Conservation (phyloP, 805 yeast species). For the Ogataea trehalophila region DNA sequence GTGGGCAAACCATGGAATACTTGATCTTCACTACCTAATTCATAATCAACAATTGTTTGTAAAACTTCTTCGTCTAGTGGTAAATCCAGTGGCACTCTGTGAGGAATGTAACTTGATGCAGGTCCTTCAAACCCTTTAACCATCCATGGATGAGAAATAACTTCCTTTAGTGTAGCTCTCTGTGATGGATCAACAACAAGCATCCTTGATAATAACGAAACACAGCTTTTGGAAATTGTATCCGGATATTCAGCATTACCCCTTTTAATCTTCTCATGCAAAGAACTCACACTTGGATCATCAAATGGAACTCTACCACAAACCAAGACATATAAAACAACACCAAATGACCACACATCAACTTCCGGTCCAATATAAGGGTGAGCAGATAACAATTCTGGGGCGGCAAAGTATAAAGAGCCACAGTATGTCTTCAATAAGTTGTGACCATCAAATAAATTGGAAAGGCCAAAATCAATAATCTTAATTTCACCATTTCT, state of each 20-base stretch:
- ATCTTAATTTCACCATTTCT: conserved; percentile 91
- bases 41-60: conserved; percentile 70
- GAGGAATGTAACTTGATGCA: conserved; percentile 69
- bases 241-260: conserved; percentile 91
- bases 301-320: conserved; percentile 99
- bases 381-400: conserved; percentile 86
- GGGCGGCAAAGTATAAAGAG: conserved; percentile 96
- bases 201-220: conserved; percentile 79
- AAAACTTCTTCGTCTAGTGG: conserved; percentile 69
- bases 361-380: conserved; percentile 97
- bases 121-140: conserved; percentile 74
- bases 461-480: conserved; percentile 94
- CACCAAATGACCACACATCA: conserved; percentile 98
- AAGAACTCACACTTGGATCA: conserved; percentile 84
- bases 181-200: conserved; percentile 82
- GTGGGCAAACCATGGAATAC: conserved; percentile 50
- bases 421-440: conserved; percentile 94
- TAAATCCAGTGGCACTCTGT: conserved; percentile 63
- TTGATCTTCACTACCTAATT: conserved; percentile 66
- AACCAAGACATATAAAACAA: conserved; percentile 87
- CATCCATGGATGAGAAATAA: conserved; percentile 94
- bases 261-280: conserved; percentile 89
- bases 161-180: conserved; percentile 76
- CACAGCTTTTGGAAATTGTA: conserved; percentile 73
- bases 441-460: conserved; percentile 66